Base-by-base conservation (phyloP, 306 rosid species). In the Trifolium repens region DNA sequence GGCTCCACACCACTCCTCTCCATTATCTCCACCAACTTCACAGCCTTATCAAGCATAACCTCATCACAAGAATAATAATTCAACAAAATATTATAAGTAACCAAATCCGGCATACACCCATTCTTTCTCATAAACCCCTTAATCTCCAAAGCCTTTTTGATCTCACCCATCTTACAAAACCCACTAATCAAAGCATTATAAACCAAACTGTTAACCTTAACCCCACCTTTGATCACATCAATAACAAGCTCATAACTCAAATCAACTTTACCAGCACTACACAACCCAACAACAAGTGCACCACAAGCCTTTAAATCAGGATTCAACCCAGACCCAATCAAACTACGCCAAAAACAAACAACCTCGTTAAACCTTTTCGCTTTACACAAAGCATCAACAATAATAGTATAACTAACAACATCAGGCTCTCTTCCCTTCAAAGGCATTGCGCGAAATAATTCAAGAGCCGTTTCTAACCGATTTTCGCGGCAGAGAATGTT, bases 171-270 rank as follows among this genome's bases (percentile, higher is more conserved):
- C 26, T 77, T 80, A 82, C 96, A 94, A 79, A 90, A 94, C 80
- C 97, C 98, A 9, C 75, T 76, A 74, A 94, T 90, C 78, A 94
- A 75, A 34, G 96, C 82, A 82, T 91, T 91, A 59, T 86, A 94
- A 47, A 90, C 88, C 84, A 86, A 73, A 64, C 22, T 70, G 68
- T 61, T 85, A 57, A 93, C 87, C 83, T 82, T 63, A 11, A 87
- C 74, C 7, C 86, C 85, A 69, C 83, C 86, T 77, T 86, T 90
- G 53, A 89, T 82, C 69, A 77, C 88, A 30, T 80, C 92, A 46
- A 90, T 83, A 5, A 79, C 77, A 71, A 94, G 94, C 60, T 94
- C 93, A 82, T 94, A 94, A 2, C 96, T 97, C 86, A 91, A 94
- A 76, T 91, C 91, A 78, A 94, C 96, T 75, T 89, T 85, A 37